These are phyloP conservation scores for Kondoa malvinella DNA, from an alignment of 768 basidiomycete species.

Conservation along the genomic window DNA sequence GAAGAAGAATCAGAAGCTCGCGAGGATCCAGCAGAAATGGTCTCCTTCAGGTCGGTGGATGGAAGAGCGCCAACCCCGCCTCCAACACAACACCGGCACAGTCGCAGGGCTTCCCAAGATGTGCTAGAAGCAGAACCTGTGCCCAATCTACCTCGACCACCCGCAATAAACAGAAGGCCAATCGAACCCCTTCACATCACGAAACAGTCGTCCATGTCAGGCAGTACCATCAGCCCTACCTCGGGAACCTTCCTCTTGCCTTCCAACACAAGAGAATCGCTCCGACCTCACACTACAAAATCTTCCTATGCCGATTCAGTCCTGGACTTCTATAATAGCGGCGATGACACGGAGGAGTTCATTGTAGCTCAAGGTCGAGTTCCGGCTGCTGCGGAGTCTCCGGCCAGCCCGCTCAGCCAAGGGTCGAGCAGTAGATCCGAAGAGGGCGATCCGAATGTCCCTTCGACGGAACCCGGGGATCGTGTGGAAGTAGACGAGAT, in stretches of 20 bases:
- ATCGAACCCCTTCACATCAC: background rate
- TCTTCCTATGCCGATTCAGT: conserved; percentile 18
- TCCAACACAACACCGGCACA: background rate
- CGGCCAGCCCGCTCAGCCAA: background rate
- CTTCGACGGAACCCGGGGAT: background rate
- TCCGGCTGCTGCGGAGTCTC: background rate
- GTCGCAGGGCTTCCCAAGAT: background rate
- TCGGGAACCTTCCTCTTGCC: background rate
- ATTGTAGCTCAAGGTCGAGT: background rate
- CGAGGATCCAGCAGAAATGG: background rate
- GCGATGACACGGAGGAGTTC: conserved; percentile 8
- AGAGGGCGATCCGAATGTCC: background rate
- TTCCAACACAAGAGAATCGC: background rate
- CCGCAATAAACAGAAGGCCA: background rate
- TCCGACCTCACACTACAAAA: background rate
- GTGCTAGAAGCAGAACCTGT: conserved; percentile 1
- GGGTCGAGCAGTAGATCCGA: background rate
- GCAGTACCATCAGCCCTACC: background rate
- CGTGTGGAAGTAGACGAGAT: conserved; percentile 8
- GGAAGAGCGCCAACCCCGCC: background rate
- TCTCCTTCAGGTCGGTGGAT: background rate
- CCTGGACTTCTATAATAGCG: conserved; percentile 20
- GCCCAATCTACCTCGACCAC: conserved; percentile 1
- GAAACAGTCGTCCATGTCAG: background rate
- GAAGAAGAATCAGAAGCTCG: too few species aligned